These are phyloP conservation scores for Populus nigra DNA, from an alignment of 345 rosid genomes.

Conservation along the genomic window DNA sequence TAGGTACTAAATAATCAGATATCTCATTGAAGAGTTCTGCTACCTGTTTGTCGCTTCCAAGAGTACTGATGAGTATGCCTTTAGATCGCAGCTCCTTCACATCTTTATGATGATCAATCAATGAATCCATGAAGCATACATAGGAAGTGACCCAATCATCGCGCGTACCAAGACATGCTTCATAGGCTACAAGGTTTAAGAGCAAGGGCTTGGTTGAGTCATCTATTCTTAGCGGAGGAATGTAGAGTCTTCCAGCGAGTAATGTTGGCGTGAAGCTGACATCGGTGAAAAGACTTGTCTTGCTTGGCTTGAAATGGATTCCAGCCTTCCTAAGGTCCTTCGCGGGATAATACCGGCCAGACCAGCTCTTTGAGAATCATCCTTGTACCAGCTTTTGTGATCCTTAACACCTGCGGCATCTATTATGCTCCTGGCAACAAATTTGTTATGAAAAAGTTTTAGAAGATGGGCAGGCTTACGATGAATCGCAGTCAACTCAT, in stretches of 20 bases:
- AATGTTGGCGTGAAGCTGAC: neutral
- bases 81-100: constrained; percentile 15
- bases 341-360: neutral
- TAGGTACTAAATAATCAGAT: constrained; percentile 12
- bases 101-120: constrained; percentile 16
- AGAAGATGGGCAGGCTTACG: neutral
- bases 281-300: neutral
- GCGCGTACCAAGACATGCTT: neutral
- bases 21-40: constrained; percentile 8
- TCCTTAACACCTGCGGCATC: neutral
- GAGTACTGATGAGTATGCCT: constrained; percentile 9
- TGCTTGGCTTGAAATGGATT: constrained; percentile 10
- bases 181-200: constrained; percentile 9
- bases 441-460: neutral
- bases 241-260: neutral
- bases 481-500: too few species aligned
- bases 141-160: constrained; percentile 8
- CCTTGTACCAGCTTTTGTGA: neutral
- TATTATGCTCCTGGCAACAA: neutral
- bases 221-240: constrained; percentile 15
- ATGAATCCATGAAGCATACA: constrained; percentile 15
- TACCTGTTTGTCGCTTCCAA: constrained; percentile 18
- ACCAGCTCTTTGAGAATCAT: neutral
- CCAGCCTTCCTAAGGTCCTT: constrained; percentile 19
- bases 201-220: neutral